A percentile compares a stretch with the other conserved stretches of the same genome.
Evolutionary conservation across 2,329 filamentous ascomycete species (phyloP).

Genomic region (Atkinsonella hypoxylon): DNA sequence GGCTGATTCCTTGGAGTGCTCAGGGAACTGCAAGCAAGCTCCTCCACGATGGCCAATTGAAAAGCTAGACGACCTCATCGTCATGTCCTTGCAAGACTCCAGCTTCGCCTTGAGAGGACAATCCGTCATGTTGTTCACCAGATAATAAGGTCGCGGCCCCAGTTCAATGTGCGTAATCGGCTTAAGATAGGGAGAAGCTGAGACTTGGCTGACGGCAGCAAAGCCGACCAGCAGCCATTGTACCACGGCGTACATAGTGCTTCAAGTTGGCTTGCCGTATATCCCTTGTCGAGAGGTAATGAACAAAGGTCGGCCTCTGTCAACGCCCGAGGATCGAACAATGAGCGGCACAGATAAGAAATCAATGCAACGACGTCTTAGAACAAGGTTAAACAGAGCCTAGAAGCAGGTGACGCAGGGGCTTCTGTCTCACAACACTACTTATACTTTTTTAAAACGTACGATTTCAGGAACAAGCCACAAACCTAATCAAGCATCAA

Average conservation of each 20-base stretch:
- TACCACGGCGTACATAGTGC: slow-evolving; percentile 21
- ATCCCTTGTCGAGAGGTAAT: too few species aligned
- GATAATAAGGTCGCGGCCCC: slow-evolving; percentile 52
- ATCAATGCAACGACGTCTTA: too few species aligned
- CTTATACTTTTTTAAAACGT: too few species aligned
- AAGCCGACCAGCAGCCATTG: slow-evolving; percentile 19
- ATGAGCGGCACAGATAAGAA: too few species aligned
- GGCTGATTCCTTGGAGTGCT: slow-evolving; percentile 48
- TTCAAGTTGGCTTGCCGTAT: too few species aligned
- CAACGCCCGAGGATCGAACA: too few species aligned
- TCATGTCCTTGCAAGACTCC: slow-evolving; percentile 42
- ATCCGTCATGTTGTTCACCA: slow-evolving; percentile 50
- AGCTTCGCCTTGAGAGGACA: slow-evolving; percentile 48
- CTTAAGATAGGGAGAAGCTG: slow-evolving; percentile 18
- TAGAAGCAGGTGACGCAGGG: too few species aligned
- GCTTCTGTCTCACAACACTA: too few species aligned
- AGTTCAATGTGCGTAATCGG: slow-evolving; percentile 41
- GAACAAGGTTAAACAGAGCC: too few species aligned
- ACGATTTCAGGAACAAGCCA: too few species aligned
- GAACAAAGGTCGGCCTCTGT: too few species aligned
- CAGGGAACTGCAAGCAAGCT: slow-evolving; percentile 50
- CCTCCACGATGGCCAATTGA: slow-evolving; percentile 52
- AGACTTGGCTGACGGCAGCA: slow-evolving; percentile 15
- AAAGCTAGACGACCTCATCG: slow-evolving; percentile 39
- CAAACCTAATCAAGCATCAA: too few species aligned